Base-by-base conservation (phyloP, 306 rosid genomes). In the Vigna reflexopilosa region DNA sequence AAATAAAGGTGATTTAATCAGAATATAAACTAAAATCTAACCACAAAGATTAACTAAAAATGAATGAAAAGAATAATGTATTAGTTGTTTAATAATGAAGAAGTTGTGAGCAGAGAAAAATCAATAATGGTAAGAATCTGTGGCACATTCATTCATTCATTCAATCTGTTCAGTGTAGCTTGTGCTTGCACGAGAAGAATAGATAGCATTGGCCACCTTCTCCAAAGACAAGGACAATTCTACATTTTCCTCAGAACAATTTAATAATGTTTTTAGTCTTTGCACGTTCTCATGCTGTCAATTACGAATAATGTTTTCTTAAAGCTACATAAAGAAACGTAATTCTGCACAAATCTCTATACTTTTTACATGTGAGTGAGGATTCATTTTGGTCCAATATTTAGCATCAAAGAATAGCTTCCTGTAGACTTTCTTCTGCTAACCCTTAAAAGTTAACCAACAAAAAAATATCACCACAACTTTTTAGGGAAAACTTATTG, bases 181-280 rank as follows among this genome's bases (percentile, higher is more conserved):
- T 66, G 28, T 66, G 71, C 52, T 66, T 61, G 67, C 22, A 30
- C 34, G 67, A 61, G 71, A 66, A 66, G n/a, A 40, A 13, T 42
- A 17, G 44, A 66, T 38, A n/a, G 70, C 70, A 38, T 42, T 64
- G 15, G 15, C 16, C 8, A 17, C 2, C 16, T 10, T 64, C n/a
- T 4, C 16, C 4, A 10, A 42, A 40, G 71, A 66, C 32, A 42
- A 66, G 2, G 71, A 64, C 50, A 66, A 66, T n/a, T 64, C 69
- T 34, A 40, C 49, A 36, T 4, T 64, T 38, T 64, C 4, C 8
- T 34, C 0, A 19, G 6, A 19, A 17, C 4, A 40, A 0, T 9
- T 40, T 10, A 4, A 19, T 19, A 42, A 67, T 2, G 30, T 65
- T 32, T 42, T 67, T 67, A 12, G 32, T 17, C 19, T 20, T 20